Evolutionary conservation across 2,329 filamentous ascomycete genomes (phyloP).

Genomic region (Lachnellula occidentalis): DNA sequence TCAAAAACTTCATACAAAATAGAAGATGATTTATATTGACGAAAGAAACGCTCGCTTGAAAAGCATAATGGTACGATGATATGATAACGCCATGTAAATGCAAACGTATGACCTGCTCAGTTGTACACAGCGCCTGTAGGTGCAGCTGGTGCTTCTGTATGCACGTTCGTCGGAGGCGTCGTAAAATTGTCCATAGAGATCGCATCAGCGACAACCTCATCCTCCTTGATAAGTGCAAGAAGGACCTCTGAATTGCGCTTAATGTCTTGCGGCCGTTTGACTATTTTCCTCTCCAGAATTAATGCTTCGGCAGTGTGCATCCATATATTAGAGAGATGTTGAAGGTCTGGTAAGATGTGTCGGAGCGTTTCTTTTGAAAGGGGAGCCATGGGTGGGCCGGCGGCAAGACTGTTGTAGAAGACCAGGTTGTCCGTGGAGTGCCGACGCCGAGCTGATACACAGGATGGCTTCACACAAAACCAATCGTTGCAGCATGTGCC

Average conservation of each 20-base stretch:
- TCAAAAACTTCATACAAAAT: neutral
- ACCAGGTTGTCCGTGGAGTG: conserved; percentile 37
- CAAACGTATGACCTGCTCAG: conserved; percentile 6
- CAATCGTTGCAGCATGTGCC: conserved; percentile 28
- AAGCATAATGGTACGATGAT: neutral
- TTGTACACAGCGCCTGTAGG: conserved; percentile 22
- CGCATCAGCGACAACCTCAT: conserved; percentile 43
- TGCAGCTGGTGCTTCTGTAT: conserved; percentile 17
- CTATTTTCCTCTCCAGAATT: conserved; percentile 54
- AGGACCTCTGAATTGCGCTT: conserved; percentile 58
- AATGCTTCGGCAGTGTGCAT: conserved; percentile 56
- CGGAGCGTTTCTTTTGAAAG: conserved; percentile 46
- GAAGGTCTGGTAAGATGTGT: conserved; percentile 49
- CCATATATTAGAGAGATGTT: conserved; percentile 56
- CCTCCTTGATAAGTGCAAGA: conserved; percentile 58
- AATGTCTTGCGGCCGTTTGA: conserved; percentile 53
- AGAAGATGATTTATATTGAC: neutral
- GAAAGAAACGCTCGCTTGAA: neutral
- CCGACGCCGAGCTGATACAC: conserved; percentile 21
- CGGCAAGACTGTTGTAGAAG: conserved; percentile 54
- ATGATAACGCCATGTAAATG: neutral
- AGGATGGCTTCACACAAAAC: conserved; percentile 32
- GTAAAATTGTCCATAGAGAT: conserved; percentile 50
- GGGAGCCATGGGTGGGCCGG: conserved; percentile 57
- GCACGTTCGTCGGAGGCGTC: conserved; percentile 16